These are phyloP conservation scores for Tirmania nivea DNA, from an alignment of 495 filamentous ascomycete species.

Conservation along the genomic window DNA sequence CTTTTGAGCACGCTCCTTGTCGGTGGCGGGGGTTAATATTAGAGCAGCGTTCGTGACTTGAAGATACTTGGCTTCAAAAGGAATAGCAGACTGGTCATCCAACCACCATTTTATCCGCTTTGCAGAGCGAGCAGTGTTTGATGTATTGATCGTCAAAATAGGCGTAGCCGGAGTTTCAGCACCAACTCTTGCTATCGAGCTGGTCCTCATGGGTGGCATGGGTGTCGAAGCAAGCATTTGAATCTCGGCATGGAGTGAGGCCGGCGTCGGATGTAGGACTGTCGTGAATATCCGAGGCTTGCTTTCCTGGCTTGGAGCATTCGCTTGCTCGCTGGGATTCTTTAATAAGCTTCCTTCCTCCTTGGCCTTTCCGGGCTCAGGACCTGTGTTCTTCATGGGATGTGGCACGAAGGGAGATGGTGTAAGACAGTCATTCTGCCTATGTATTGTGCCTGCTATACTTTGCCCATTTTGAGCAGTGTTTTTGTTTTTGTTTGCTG, in stretches of 20 bases:
- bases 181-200: slow-evolving; percentile 24
- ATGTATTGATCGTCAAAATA: slow-evolving; percentile 25
- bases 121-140: slow-evolving; percentile 19
- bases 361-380: background rate
- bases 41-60: slow-evolving; percentile 50
- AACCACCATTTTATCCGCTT: slow-evolving; percentile 58
- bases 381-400: slow-evolving; percentile 33
- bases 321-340: background rate
- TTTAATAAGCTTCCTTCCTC: slow-evolving; percentile 2
- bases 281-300: slow-evolving; percentile 51
- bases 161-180: slow-evolving; percentile 47
- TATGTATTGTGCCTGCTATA: slow-evolving; percentile 67
- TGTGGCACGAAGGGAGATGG: slow-evolving; percentile 72
- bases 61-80: slow-evolving; percentile 50
- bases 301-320: slow-evolving; percentile 13
- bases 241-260: slow-evolving; percentile 51
- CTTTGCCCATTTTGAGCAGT: slow-evolving; percentile 24
- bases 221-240: slow-evolving; percentile 54
- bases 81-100: slow-evolving; percentile 45
- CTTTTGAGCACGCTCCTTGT: slow-evolving; percentile 39
- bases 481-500: slow-evolving; percentile 32
- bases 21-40: slow-evolving; percentile 50
- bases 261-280: slow-evolving; percentile 66
- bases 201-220: slow-evolving; percentile 30
- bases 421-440: slow-evolving; percentile 66